These are phyloP conservation scores for Arthrinium phaeospermum DNA, from an alignment of 2,329 filamentous ascomycete genomes.

Conservation along the genomic window DNA sequence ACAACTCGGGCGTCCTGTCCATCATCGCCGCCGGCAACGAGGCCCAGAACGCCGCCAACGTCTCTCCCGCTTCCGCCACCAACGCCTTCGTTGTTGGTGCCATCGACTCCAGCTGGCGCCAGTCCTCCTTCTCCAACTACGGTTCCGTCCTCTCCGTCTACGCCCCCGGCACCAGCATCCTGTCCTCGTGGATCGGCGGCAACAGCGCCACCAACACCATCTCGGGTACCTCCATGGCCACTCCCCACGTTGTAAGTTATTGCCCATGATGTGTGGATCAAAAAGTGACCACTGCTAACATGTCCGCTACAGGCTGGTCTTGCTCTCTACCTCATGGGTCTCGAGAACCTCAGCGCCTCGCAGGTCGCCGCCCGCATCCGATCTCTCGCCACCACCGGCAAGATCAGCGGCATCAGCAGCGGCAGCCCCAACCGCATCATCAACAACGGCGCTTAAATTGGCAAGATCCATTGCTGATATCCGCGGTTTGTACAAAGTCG, in stretches of 20 bases:
- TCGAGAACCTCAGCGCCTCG: constrained; percentile 47
- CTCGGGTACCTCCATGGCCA: constrained; percentile 67
- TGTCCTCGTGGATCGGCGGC: constrained; percentile 49
- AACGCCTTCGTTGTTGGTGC: constrained; percentile 59
- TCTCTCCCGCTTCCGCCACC: constrained; percentile 56
- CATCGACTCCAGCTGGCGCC: constrained; percentile 45
- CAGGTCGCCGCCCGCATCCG: constrained; percentile 32
- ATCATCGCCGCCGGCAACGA: constrained; percentile 64
- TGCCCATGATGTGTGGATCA: neutral
- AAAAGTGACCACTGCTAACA: neutral
- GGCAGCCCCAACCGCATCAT: constrained; percentile 22
- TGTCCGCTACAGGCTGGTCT: constrained; percentile 50
- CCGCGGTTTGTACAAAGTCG: neutral
- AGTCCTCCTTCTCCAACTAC: constrained; percentile 57
- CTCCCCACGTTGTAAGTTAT: constrained; percentile 56
- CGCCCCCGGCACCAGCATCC: constrained; percentile 48
- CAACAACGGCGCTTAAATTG: constrained; percentile 20
- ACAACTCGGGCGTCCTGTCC: constrained; percentile 53
- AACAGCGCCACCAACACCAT: constrained; percentile 48
- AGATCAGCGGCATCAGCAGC: constrained; percentile 18
- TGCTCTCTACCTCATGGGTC: constrained; percentile 58
- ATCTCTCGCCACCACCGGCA: constrained; percentile 19
- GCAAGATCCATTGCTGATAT: neutral
- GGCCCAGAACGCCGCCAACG: constrained; percentile 40
- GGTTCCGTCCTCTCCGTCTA: constrained; percentile 50